Base-by-base conservation (phyloP, 345 rosid genomes). In the Moricandia moricandioides region DNA sequence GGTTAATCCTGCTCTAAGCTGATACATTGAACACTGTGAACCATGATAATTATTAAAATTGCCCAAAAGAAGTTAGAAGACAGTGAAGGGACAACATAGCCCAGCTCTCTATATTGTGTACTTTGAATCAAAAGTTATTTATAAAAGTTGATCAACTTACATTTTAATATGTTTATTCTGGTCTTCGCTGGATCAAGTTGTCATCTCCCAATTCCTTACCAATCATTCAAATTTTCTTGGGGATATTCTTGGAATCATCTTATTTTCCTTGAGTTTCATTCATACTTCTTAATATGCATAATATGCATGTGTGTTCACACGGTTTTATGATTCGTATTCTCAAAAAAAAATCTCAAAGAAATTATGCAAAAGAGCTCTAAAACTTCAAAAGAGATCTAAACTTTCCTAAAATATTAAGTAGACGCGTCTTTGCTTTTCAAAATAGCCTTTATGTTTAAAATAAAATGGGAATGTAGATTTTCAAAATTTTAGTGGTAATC, bases 161-260 rank as follows among this genome's bases (percentile, higher is more conserved):
- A 55, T 26, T 63, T 37, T 62, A 69, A 39, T 17, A 76, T 21
- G 12, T 55, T 30, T 73, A 54, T 47, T 75, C 39, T 76, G 80
- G 83, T 80, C 67, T 79, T 75, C 80, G 88, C 86, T 85, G 86
- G 84, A 63, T 62, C 81, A 67, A 79, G 88, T 82, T 86, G 92
- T 82, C 86, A 76, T 18, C 62, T 58, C 45, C 56, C 43, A 30
- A 27, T 65, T 71, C 76, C 76, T 70, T 77, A 65, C 77, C 73
- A 71, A 78, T 71, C 73, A 72, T 78, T 4, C 72, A 67, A 65
- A 45, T 49, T 59, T 65, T 58, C 3, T 47, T 47, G 2, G 52
- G 52, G 52, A 47, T n/a, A 47, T 47, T 47, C 52, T 47, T 47
- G 52, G 52, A 47, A 47, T 45, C 52, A 45, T 47, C 17, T 47